A percentile compares a stretch with the other conserved stretches of the same genome.
Conservation (phyloP, 2,329 filamentous ascomycete genomes). For the Colletotrichum sp. region DNA sequence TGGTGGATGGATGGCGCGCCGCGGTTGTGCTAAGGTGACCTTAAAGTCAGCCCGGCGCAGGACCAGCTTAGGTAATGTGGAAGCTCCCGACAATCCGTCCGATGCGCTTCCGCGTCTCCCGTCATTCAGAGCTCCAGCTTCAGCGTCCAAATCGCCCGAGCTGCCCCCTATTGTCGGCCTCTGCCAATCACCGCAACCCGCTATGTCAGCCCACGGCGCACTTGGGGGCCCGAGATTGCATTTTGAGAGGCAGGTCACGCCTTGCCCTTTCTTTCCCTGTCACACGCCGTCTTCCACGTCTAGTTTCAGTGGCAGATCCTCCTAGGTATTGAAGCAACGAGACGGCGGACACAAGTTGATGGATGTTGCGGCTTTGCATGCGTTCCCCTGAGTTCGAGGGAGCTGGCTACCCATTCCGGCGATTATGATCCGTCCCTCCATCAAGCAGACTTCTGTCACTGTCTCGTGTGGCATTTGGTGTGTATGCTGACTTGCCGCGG, state of each 20-base stretch:
- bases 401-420: neutral
- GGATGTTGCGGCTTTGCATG: neutral
- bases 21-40: neutral
- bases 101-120: neutral
- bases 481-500: neutral
- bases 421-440: neutral
- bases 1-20: neutral
- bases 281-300: neutral
- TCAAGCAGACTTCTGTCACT: neutral
- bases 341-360: neutral
- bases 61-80: neutral
- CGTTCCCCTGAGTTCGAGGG: neutral
- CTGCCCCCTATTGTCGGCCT: neutral
- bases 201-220: neutral
- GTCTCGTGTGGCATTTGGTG: neutral
- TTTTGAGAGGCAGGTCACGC: neutral
- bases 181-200: slow-evolving; percentile 1
- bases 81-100: neutral
- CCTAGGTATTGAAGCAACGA: neutral
- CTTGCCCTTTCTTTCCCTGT: slow-evolving; percentile 1
- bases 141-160: neutral
- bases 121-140: neutral
- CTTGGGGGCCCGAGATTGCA: neutral
- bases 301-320: neutral
- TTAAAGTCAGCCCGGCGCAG: neutral